Evolutionary conservation across 441 rosid species (phyloP).

Genomic region (Pelargonium citronellum): DNA sequence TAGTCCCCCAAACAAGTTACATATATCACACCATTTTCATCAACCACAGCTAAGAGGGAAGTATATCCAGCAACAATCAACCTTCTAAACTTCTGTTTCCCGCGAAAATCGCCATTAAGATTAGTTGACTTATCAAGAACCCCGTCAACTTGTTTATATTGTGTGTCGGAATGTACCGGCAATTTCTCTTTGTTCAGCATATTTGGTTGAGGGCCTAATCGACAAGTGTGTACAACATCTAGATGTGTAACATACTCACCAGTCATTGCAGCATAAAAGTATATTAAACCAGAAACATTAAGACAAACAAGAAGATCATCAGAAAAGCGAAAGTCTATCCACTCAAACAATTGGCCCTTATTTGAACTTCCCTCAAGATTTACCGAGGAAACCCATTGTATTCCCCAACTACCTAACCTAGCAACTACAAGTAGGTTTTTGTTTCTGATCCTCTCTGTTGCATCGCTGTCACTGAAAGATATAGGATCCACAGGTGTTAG

Average conservation of each 20-base stretch:
- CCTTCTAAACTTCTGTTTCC: constrained; percentile 63
- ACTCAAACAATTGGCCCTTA: constrained; percentile 37
- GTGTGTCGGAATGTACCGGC: constrained; percentile 29
- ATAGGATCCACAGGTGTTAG: constrained; percentile 40
- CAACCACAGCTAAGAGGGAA: constrained; percentile 74
- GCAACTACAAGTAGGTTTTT: constrained; percentile 54
- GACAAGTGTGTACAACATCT: constrained; percentile 54
- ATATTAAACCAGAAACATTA: constrained; percentile 55
- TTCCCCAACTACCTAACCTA: constrained; percentile 55
- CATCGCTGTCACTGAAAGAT: constrained; percentile 33
- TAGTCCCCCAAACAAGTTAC: constrained; percentile 45
- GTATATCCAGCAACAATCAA: constrained; percentile 63
- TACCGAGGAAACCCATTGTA: constrained; percentile 78
- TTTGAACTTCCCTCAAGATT: constrained; percentile 44
- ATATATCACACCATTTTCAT: constrained; percentile 64
- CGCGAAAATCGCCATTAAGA: constrained; percentile 23
- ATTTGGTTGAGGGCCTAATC: constrained; percentile 33
- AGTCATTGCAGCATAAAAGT: constrained; percentile 54
- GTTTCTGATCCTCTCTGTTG: constrained; percentile 29
- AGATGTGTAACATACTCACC: constrained; percentile 57
- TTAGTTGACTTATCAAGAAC: constrained; percentile 28
- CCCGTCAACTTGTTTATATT: constrained; percentile 28
- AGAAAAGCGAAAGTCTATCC: constrained; percentile 81
- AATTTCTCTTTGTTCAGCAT: constrained; percentile 30
- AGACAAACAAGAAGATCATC: constrained; percentile 85